Base-by-base conservation (phyloP, 1,284 basidiomycete genomes). In the Leccinum colubrinum region DNA sequence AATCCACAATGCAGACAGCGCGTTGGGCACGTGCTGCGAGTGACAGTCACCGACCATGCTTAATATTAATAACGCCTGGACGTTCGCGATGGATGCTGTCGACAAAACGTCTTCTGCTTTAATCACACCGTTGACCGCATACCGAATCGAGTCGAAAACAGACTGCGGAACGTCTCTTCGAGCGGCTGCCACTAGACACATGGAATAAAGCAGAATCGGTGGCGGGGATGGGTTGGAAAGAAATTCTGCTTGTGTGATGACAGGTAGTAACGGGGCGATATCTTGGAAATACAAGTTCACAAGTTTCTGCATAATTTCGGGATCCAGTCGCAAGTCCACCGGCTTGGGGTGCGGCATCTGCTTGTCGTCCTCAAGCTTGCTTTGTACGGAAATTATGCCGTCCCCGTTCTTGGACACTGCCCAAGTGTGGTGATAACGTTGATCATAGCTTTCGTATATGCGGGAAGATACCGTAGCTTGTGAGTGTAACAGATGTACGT, bases 251-350 rank as follows among this genome's bases (percentile, higher is more conserved):
- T 90, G 86, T 15, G 93, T 93, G 62, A 98, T 84, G 66, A 98
- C 83, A 20, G 96, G 96, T 63, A 97, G 85, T 55, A 94, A 80
- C n/a, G 91, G 91, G 1, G 90, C 86, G 56, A 97, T 82, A 50
- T 94, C 87, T 20, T 84, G 83, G 75, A 98, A 98, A 79, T 95
- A 98, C 27, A 88, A 86, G 77, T 98, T 98, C 71, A 97, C 83
- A 59, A 97, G 85, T 60, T 85, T 82, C 69, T 95, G 89, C 69
- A 96, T 83, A 66, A 91, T 81, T 57, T 92, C 87, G n/a, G 87
- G 86, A 70, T 91, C 90, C 62, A 93, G 81, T 53, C 83, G 86
- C 66, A 87, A 74, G 70, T 91, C 88, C 55, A 86, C 72, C 9
- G 86, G 84, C 69, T 86, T 89, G 69, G 83, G 77, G 70, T 84